Evolutionary conservation across 768 basidiomycete genomes (phyloP), one percentile per base, ranked within the genome.

Genomic region (Lactarius tabidus): DNA sequence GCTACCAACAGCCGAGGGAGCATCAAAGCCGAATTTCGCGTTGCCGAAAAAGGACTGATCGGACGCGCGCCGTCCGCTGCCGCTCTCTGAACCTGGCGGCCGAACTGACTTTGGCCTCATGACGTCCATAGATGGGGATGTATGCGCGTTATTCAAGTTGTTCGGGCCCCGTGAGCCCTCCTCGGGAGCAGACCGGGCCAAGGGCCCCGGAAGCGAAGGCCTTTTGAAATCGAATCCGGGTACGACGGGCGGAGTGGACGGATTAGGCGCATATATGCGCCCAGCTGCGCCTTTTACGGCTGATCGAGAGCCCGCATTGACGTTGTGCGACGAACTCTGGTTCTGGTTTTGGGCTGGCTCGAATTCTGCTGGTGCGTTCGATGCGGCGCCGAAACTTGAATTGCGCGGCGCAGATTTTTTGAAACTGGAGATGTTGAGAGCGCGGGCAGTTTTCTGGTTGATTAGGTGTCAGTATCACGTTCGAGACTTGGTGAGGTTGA

Each of bases 181-280:
- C 15, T 62, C 65, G 35, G n/a, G n/a, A n/a, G 20, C 14, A 18
- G 23, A n/a, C 45, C 61, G 57, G 36, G 63, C 4, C 28, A 60
- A 57, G 15, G 67, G 67, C 4, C n/a, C n/a, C n/a, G n/a, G n/a
- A n/a, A 67, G 59, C 10, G 59, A 56, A 28, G 63, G 67, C 6
- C 45, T 55, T 53, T 67, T 67, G 39, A 67, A 67, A 20, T 31
- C 63, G 12, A 65, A 57, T 1, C 33, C 63, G 8, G 10, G 14
- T 18, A 41, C 18, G 39, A 48, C 10, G 14, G 67, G 23, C 20
- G 59, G 67, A 6, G 63, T 57, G 58, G 45, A 60, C 12, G 67
- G 67, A 45, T 36, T 55, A 35, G 67, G 63, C 38, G 65, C 65
- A 66, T 66, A 66, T 66, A 66, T 66, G 60, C 65, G 65, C n/a